phyloP scores from a whole-genome alignment of 2,329 filamentous ascomycete species.

The Trichoderma hamatum region DNA sequence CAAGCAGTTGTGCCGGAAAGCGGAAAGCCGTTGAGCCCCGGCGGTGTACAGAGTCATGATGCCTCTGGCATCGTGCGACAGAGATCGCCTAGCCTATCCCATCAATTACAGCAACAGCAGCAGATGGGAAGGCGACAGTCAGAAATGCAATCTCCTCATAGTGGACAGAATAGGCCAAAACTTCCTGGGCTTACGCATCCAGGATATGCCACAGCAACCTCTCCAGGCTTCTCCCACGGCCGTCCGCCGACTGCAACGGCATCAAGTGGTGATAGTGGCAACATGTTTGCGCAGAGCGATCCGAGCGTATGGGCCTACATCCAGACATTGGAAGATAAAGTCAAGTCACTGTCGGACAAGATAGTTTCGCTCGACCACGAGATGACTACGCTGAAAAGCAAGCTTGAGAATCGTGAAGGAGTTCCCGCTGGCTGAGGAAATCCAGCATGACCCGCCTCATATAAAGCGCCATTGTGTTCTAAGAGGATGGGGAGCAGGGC shows the following conservation, averaged over 20 bases:
- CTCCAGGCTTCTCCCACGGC: slow-evolving; percentile 38
- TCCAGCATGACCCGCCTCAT: background rate
- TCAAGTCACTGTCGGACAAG: slow-evolving; percentile 43
- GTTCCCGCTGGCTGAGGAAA: slow-evolving; percentile 27
- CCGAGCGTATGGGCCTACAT: slow-evolving; percentile 73
- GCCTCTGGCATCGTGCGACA: slow-evolving; percentile 56
- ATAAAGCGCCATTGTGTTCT: background rate
- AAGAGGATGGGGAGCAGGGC: background rate
- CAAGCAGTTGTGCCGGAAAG: slow-evolving; percentile 81
- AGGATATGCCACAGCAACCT: slow-evolving; percentile 39
- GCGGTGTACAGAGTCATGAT: slow-evolving; percentile 57
- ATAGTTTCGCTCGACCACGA: slow-evolving; percentile 41
- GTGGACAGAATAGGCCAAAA: slow-evolving; percentile 46
- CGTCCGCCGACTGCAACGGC: slow-evolving; percentile 54
- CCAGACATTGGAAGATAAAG: slow-evolving; percentile 65
- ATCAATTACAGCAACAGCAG: slow-evolving; percentile 66
- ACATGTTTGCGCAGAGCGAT: slow-evolving; percentile 65
- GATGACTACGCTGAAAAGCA: slow-evolving; percentile 41
- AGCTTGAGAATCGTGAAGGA: slow-evolving; percentile 39
- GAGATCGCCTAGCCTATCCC: slow-evolving; percentile 67
- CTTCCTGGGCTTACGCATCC: slow-evolving; percentile 44
- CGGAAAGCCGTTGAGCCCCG: slow-evolving; percentile 80
- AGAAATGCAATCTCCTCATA: slow-evolving; percentile 58
- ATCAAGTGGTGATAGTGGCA: slow-evolving; percentile 63
- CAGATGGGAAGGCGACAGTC: slow-evolving; percentile 58